Evolutionary conservation across 2,329 filamentous ascomycete genomes (phyloP).

Genomic region (Ophiostoma piceae): DNA sequence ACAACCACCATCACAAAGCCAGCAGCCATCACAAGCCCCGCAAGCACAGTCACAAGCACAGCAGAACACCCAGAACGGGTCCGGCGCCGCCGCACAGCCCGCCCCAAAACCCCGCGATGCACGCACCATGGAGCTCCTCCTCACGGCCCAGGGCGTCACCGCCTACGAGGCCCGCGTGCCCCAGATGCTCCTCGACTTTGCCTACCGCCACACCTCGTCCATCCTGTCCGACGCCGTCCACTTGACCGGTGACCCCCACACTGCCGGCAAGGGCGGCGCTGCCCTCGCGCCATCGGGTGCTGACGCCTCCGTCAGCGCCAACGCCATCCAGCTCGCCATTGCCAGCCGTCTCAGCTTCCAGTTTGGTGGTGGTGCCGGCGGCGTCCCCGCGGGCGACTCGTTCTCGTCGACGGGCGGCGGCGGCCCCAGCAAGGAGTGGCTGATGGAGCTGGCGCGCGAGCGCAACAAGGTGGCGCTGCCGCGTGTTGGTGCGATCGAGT

Average conservation of each 20-base stretch:
- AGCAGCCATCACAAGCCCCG: constrained; percentile 13
- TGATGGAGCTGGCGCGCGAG: constrained; percentile 67
- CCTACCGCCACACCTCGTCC: constrained; percentile 72
- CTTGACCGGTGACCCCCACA: constrained; percentile 63
- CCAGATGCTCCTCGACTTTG: constrained; percentile 77
- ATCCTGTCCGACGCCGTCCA: constrained; percentile 67
- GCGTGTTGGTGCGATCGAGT: constrained; percentile 58
- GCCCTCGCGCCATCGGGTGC: constrained; percentile 43
- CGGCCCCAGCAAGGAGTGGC: constrained; percentile 65
- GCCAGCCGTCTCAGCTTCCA: constrained; percentile 62
- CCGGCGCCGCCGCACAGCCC: constrained; percentile 31
- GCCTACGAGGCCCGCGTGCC: constrained; percentile 78
- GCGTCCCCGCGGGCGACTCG: constrained; percentile 37
- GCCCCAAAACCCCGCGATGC: constrained; percentile 67
- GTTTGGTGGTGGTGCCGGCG: constrained; percentile 53
- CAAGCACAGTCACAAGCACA: constrained; percentile 18
- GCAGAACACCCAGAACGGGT: constrained; percentile 27
- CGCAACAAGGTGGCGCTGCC: constrained; percentile 63
- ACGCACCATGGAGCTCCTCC: constrained; percentile 71
- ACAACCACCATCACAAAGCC: constrained; percentile 7
- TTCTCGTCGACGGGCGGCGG: constrained; percentile 29
- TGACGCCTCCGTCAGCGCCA: constrained; percentile 57
- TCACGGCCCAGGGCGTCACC: constrained; percentile 72
- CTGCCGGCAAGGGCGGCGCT: constrained; percentile 47
- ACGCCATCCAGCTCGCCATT: constrained; percentile 68